Evolutionary conservation across 768 basidiomycete species (phyloP).

Genomic region (Hirschioporus abietinus): DNA sequence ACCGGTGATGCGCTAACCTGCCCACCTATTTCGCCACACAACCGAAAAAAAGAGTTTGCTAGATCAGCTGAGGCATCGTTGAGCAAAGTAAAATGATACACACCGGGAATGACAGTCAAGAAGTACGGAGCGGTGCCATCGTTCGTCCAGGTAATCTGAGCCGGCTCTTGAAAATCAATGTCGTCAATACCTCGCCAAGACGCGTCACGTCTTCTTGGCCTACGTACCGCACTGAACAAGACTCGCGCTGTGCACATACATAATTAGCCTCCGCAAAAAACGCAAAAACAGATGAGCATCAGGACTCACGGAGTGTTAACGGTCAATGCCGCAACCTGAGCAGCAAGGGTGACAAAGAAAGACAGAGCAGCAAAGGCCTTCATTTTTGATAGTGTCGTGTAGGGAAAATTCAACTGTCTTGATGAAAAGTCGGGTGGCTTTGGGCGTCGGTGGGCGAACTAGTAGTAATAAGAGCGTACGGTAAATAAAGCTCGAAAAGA

Average conservation of each 20-base stretch:
- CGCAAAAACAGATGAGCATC: not conserved
- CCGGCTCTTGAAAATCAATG: constrained; percentile 44
- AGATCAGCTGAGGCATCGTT: not conserved
- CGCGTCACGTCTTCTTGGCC: not conserved
- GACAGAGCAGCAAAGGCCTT: constrained; percentile 27
- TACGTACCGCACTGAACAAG: constrained; percentile 49
- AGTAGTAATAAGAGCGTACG: not conserved
- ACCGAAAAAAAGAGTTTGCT: not conserved
- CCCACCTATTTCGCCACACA: constrained; percentile 35
- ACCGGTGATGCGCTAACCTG: constrained; percentile 50
- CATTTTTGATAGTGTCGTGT: constrained; percentile 25
- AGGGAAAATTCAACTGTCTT: not conserved
- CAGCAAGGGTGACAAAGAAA: constrained; percentile 25
- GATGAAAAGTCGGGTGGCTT: constrained; percentile 19
- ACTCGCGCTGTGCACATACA: constrained; percentile 24
- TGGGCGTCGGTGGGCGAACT: constrained; percentile 17
- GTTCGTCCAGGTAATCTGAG: constrained; percentile 45
- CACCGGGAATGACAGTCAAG: constrained; percentile 58
- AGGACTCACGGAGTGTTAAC: constrained; percentile 69
- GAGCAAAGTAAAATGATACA: constrained; percentile 11
- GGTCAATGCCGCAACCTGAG: constrained; percentile 41
- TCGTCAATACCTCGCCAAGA: constrained; percentile 7
- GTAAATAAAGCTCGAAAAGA: constrained; percentile 1
- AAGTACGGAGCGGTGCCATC: constrained; percentile 50
- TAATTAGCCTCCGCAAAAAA: not conserved